phyloP scores from a whole-genome alignment of 2,329 filamentous ascomycete genomes.

The Claviceps citrina region DNA sequence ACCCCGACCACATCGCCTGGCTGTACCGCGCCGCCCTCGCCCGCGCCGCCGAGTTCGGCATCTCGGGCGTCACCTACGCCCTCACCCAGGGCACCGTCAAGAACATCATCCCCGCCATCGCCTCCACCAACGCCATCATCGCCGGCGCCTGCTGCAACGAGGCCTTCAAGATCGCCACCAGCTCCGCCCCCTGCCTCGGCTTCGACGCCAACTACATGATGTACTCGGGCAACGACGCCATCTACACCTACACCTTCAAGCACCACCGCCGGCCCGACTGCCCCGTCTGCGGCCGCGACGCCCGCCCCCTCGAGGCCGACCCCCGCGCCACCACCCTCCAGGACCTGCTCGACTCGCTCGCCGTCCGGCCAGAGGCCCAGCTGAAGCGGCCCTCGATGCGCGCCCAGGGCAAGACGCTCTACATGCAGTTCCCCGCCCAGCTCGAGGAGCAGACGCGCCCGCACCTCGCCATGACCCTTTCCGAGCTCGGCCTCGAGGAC shows the following conservation, averaged over 20 bases:
- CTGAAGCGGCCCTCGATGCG: slow-evolving; percentile 85
- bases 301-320: slow-evolving; percentile 60
- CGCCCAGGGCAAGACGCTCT: slow-evolving; percentile 65
- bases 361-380: slow-evolving; percentile 73
- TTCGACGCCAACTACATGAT: slow-evolving; percentile 91
- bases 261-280: slow-evolving; percentile 91
- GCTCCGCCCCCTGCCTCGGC: slow-evolving; percentile 64
- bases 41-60: slow-evolving; percentile 77
- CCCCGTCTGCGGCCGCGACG: slow-evolving; percentile 76
- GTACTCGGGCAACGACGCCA: slow-evolving; percentile 89
- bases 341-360: slow-evolving; percentile 73
- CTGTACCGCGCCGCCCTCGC: slow-evolving; percentile 71
- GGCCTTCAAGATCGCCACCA: slow-evolving; percentile 83
- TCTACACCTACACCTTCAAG: slow-evolving; percentile 96
- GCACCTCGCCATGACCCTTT: slow-evolving; percentile 66
- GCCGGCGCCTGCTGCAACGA: slow-evolving; percentile 94
- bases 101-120: slow-evolving; percentile 97
- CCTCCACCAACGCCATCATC: slow-evolving; percentile 92
- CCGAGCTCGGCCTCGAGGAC: slow-evolving; percentile 54
- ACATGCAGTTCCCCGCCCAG: slow-evolving; percentile 70
- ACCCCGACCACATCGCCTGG: slow-evolving; percentile 96
- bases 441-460: slow-evolving; percentile 71
- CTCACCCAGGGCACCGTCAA: slow-evolving; percentile 96
- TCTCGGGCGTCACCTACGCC: slow-evolving; percentile 82
- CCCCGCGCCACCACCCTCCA: slow-evolving; percentile 60